These are phyloP conservation scores for Pyrenochaeta sp. DNA, from an alignment of 2,329 filamentous ascomycete species.

Conservation along the genomic window DNA sequence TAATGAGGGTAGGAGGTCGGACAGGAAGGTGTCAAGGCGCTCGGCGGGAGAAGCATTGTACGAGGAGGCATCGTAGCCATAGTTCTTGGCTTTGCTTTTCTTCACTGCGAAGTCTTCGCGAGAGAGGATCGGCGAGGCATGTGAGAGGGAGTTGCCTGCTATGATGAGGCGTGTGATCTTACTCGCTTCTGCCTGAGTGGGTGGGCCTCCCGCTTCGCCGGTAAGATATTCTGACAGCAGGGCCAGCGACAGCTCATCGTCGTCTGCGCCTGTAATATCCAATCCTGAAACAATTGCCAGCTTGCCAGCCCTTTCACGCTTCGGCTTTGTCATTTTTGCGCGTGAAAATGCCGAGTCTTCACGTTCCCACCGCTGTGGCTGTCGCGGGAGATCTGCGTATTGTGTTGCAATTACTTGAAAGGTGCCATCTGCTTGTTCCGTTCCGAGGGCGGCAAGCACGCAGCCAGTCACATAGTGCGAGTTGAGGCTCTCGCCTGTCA, in stretches of 20 bases:
- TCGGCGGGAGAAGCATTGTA: constrained; percentile 89
- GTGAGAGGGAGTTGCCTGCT: constrained; percentile 83
- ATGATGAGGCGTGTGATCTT: constrained; percentile 87
- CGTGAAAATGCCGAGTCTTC: constrained; percentile 58
- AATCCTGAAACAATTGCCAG: constrained; percentile 91
- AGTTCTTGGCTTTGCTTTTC: constrained; percentile 75
- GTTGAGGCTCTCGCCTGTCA: constrained; percentile 76
- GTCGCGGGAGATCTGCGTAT: constrained; percentile 83
- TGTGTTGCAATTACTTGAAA: constrained; percentile 92
- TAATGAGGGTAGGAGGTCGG: constrained; percentile 81
- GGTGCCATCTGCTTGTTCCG: constrained; percentile 89
- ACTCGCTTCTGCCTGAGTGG: constrained; percentile 66
- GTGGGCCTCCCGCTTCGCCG: constrained; percentile 75
- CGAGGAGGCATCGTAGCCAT: constrained; percentile 87
- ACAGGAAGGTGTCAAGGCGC: constrained; percentile 83
- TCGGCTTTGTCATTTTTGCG: constrained; percentile 47
- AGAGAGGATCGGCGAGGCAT: constrained; percentile 56
- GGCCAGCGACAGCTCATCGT: constrained; percentile 77
- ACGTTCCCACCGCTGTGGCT: constrained; percentile 81
- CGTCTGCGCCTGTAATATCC: constrained; percentile 78
- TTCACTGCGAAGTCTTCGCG: constrained; percentile 55
- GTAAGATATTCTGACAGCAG: constrained; percentile 87
- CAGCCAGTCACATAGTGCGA: constrained; percentile 86
- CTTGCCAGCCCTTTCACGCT: constrained; percentile 67
- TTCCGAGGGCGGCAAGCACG: constrained; percentile 93